Evolutionary conservation across 2,329 filamentous ascomycete species (phyloP), one percentile per base, ranked within the genome.

Genomic region (Cadophora malorum): DNA sequence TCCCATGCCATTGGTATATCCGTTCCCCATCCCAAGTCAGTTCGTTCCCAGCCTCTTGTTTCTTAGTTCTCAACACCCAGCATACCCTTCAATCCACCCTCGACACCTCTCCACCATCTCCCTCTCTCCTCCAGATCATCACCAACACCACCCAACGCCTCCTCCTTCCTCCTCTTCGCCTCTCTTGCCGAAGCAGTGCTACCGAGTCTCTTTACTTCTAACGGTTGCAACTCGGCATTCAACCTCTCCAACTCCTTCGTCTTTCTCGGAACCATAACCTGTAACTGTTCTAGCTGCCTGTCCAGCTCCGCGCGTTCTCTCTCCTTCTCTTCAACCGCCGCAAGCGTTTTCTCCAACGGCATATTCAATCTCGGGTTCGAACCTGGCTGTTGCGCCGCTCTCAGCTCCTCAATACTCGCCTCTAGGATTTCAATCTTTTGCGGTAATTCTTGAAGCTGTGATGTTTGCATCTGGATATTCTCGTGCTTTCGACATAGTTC

Each of bases 51-150:
- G 9, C 19, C n/a, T 21, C 45, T 58, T 31, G 35, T 23, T 33
- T 10, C 31, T 33, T n/a, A 59, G 23, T 38, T 38, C 73, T 85
- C 79, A 19, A 88, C 81, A 71, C 89, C 87, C 72, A 93, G 76
- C 79, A 91, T 87, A 67, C 86, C 83, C 75, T 81, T 87, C 77
- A 94, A 78, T 16, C 80, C 85, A 9, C 81, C 80, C 76, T 93
- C 91, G n/a, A 87, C 88, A 21, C 89, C 89, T 72, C 87, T 86
- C 80, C 89, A 88, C 92, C 92, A 95, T 72, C 91, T 83, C 6
- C 90, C 92, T 73, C 88, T 85, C 78, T 92, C 90, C 77, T 94
- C 92, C 38, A 94, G 78, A 74, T 94, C 91, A 74, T 93, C 91
- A 19, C 87, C 87, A 52, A 88, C 86, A 6, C 89, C 90, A 5